Conservation (phyloP, 2,329 filamentous ascomycete species). For the Cryphonectria carpinicola region DNA sequence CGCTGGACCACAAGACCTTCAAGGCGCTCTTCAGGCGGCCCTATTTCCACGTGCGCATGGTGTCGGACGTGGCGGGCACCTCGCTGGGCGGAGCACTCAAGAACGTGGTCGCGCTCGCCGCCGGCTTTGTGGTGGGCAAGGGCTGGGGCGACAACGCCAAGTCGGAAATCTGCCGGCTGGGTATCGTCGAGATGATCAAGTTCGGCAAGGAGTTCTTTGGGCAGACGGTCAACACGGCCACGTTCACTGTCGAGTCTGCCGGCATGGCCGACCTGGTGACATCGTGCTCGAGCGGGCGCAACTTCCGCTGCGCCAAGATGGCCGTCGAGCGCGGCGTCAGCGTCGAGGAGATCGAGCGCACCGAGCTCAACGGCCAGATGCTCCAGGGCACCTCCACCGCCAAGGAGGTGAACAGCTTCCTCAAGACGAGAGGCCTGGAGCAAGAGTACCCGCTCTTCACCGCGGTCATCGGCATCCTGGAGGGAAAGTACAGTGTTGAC, state of each 20-base stretch:
- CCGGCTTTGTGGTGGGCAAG: constrained; percentile 91
- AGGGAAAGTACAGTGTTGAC: constrained; percentile 75
- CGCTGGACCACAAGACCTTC: constrained; percentile 82
- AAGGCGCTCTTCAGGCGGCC: constrained; percentile 89
- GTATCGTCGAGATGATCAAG: constrained; percentile 93
- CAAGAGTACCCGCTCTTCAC: constrained; percentile 91
- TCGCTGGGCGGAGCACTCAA: constrained; percentile 94
- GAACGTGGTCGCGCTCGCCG: constrained; percentile 93
- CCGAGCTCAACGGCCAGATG: constrained; percentile 95
- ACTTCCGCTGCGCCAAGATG: constrained; percentile 92
- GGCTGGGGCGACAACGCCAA: constrained; percentile 99
- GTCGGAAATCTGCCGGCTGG: constrained; percentile 96
- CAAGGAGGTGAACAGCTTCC: constrained; percentile 85
- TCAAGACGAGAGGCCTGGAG: constrained; percentile 78
- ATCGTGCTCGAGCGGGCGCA: constrained; percentile 87
- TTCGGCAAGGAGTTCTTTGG: constrained; percentile 95
- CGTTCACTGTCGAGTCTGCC: constrained; percentile 95
- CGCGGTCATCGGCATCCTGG: constrained; percentile 80
- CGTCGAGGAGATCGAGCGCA: constrained; percentile 85
- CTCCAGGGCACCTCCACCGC: constrained; percentile 93
- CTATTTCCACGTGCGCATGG: constrained; percentile 96
- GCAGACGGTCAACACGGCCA: constrained; percentile 76
- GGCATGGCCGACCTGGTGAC: constrained; percentile 97
- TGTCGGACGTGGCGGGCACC: constrained; percentile 93
- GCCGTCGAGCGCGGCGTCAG: constrained; percentile 77